Evolutionary conservation across 306 rosid genomes (phyloP).

Genomic region (Gastrolobium villosum): DNA sequence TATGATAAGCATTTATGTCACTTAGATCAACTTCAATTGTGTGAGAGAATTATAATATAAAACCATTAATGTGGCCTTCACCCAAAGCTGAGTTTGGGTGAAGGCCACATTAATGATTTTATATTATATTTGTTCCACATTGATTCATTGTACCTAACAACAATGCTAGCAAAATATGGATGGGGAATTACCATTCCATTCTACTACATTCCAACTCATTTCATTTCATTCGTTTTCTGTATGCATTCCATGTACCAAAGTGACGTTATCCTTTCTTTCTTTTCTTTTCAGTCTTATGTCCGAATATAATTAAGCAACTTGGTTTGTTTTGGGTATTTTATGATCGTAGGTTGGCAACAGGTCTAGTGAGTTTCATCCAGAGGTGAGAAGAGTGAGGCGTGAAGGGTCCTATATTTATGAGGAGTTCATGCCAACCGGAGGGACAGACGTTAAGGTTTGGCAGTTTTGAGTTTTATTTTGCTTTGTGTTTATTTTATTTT

Average conservation of each 20-base stretch:
- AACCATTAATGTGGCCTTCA: no score
- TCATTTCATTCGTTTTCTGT: conserved; percentile 26
- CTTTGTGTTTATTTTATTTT: conserved; percentile 5
- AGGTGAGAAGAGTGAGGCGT: conserved; percentile 95
- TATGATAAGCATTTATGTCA: neutral
- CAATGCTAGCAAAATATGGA: neutral
- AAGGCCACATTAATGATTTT: no score
- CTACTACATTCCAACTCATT: conserved; percentile 10
- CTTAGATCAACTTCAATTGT: conserved; percentile 2
- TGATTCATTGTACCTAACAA: neutral
- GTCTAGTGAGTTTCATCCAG: conserved; percentile 96
- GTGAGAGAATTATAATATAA: no score
- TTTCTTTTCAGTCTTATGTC: conserved; percentile 15
- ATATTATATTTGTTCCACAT: neutral
- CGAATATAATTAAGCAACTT: conserved; percentile 34
- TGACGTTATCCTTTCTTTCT: conserved; percentile 28
- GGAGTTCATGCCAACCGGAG: conserved; percentile 99
- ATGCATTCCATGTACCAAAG: neutral
- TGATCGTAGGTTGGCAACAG: conserved; percentile 91
- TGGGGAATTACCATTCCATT: neutral
- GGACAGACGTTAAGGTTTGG: conserved; percentile 97
- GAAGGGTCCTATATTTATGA: conserved; percentile 98
- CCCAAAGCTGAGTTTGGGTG: no score
- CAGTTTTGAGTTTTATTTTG: conserved; percentile 44
- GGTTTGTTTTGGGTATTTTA: conserved; percentile 42